phyloP scores from a whole-genome alignment of 306 rosid genomes.

The Canavalia gladiata region DNA sequence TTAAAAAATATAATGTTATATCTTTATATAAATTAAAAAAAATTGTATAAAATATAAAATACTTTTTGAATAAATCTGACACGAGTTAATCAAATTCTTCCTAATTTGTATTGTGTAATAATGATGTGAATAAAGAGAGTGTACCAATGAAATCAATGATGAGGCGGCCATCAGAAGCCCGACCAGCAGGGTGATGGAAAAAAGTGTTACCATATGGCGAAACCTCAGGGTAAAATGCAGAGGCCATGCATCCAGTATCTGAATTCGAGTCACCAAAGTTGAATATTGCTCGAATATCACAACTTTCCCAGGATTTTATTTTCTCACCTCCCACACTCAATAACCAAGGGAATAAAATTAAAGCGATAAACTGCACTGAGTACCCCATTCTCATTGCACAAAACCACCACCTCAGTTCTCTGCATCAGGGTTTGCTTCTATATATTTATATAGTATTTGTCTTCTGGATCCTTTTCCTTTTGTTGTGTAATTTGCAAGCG shows the following conservation, averaged over 20 bases:
- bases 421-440: background rate
- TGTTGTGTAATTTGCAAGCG: background rate
- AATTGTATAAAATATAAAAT: too few relatives aligned
- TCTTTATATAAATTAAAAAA: too few relatives aligned
- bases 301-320: slow-evolving; percentile 22
- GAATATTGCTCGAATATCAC: slow-evolving; percentile 72
- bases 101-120: too few relatives aligned
- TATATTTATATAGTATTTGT: background rate
- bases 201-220: slow-evolving; percentile 71
- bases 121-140: background rate
- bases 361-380: background rate
- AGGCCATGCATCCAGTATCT: slow-evolving; percentile 72
- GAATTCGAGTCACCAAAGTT: slow-evolving; percentile 85
- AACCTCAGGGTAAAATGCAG: slow-evolving; percentile 63
- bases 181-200: slow-evolving; percentile 69
- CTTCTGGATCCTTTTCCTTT: background rate
- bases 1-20: too few relatives aligned
- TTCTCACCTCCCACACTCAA: slow-evolving; percentile 49
- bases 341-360: slow-evolving; percentile 42
- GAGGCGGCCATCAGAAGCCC: slow-evolving; percentile 79
- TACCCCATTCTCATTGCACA: slow-evolving; percentile 43
- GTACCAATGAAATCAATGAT: slow-evolving; percentile 76
- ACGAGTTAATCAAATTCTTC: too few relatives aligned
- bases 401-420: background rate
- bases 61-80: too few relatives aligned